Evolutionary conservation across 1,284 basidiomycete genomes (phyloP).

Genomic region (Athelia psychrophila): DNA sequence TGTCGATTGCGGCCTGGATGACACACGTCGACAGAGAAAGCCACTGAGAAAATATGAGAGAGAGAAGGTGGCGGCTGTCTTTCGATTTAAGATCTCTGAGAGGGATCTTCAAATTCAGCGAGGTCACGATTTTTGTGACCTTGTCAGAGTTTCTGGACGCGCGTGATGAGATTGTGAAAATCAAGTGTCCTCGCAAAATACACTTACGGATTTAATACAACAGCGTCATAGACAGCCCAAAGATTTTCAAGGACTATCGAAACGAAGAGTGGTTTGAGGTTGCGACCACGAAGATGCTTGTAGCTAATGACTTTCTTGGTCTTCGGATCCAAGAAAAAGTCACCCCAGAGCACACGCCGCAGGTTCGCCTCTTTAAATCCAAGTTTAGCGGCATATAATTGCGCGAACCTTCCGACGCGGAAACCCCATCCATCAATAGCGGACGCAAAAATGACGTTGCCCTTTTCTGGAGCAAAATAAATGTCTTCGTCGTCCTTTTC

Average conservation of each 20-base stretch:
- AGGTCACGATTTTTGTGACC: constrained; percentile 84
- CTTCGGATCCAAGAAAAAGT: constrained; percentile 97
- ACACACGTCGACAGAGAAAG: constrained; percentile 91
- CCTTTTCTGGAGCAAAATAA: constrained; percentile 95
- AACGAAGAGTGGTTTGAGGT: constrained; percentile 96
- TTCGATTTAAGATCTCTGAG: constrained; percentile 93
- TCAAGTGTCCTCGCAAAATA: constrained; percentile 41
- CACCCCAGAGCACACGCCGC: constrained; percentile 92
- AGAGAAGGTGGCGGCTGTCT: constrained; percentile 83
- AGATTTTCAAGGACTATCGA: constrained; percentile 98
- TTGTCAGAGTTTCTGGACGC: constrained; percentile 78
- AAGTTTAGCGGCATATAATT: constrained; percentile 89
- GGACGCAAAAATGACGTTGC: constrained; percentile 96
- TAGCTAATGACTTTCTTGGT: constrained; percentile 90
- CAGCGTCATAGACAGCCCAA: constrained; percentile 94
- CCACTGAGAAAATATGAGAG: constrained; percentile 94
- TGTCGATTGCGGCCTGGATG: constrained; percentile 90
- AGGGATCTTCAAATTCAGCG: constrained; percentile 82
- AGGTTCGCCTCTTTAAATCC: constrained; percentile 90
- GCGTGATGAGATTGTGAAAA: constrained; percentile 38
- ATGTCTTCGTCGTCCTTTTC: constrained; percentile 98
- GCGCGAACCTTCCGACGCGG: constrained; percentile 90
- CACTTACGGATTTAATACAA: constrained; percentile 83
- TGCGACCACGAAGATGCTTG: constrained; percentile 85
- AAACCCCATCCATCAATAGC: constrained; percentile 99